Evolutionary conservation across 176 grass and related monocot genomes (phyloP).

Genomic region (Carex cristatella): DNA sequence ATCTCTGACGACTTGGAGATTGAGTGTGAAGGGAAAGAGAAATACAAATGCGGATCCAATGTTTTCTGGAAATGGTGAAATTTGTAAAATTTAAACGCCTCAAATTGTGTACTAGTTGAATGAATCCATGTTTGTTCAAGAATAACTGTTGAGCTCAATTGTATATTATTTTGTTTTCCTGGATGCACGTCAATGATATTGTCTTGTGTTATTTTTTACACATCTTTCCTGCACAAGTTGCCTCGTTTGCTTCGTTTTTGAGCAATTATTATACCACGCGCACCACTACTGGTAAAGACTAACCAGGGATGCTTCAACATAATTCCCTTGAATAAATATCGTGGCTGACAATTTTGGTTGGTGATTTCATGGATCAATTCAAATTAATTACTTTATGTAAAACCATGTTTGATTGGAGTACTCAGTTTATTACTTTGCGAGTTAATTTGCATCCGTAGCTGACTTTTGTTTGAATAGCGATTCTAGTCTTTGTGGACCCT

Average conservation of each 20-base stretch:
- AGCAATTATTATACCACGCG: background rate
- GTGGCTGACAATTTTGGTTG: background rate
- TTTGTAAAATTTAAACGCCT: background rate
- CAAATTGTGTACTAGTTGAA: slow-evolving; percentile 13
- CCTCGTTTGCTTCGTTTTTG: background rate
- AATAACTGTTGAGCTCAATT: slow-evolving; percentile 2
- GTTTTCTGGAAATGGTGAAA: slow-evolving; percentile 96
- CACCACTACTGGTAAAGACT: background rate
- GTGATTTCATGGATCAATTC: background rate
- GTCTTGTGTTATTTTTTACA: background rate
- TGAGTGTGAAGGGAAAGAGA: slow-evolving; percentile 97
- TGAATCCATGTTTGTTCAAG: background rate
- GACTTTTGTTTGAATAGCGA: no score
- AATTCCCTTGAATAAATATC: background rate
- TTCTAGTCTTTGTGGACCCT: no score
- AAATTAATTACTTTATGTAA: background rate
- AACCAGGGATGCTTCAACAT: background rate
- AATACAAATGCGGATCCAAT: slow-evolving; percentile 98
- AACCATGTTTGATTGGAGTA: background rate
- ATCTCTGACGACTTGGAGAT: slow-evolving; percentile 80
- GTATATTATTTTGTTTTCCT: background rate
- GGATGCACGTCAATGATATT: background rate
- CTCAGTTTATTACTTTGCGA: background rate
- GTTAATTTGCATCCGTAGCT: background rate
- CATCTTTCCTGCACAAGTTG: background rate